phyloP scores from a whole-genome alignment of 2,329 filamentous ascomycete genomes.

The Sporothrix protearum region DNA sequence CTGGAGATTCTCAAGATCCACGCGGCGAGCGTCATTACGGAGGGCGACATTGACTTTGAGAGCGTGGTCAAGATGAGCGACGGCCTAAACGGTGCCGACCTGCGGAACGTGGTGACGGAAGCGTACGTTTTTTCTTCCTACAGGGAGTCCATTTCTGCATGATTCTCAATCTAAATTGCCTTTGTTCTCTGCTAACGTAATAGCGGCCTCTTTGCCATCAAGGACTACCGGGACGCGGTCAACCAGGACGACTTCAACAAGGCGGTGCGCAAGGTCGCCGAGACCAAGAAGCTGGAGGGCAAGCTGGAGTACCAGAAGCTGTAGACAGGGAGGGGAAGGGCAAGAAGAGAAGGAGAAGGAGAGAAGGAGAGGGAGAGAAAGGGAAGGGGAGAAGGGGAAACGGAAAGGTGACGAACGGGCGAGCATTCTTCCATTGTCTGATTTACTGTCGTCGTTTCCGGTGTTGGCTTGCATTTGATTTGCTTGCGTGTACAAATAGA shows the following conservation, averaged over 20 bases:
- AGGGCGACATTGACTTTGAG: slow-evolving; percentile 97
- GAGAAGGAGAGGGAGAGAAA: too few relatives aligned
- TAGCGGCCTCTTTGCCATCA: slow-evolving; percentile 94
- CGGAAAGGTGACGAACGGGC: not conserved
- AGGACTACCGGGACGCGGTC: slow-evolving; percentile 92
- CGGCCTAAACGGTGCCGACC: slow-evolving; percentile 92
- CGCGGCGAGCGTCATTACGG: slow-evolving; percentile 75
- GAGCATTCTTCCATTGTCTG: slow-evolving; percentile 1
- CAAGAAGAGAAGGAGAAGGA: too few relatives aligned
- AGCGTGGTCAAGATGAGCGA: slow-evolving; percentile 99
- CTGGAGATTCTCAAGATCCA: slow-evolving; percentile 99
- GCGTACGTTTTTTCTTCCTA: too few relatives aligned
- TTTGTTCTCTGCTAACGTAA: too few relatives aligned
- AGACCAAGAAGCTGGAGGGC: slow-evolving; percentile 97
- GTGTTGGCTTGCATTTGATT: slow-evolving; percentile 19
- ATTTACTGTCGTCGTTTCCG: not conserved
- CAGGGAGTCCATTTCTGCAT: slow-evolving; percentile 48
- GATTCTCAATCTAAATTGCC: too few relatives aligned
- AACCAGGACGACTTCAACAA: slow-evolving; percentile 99
- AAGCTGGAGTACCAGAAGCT: slow-evolving; percentile 97
- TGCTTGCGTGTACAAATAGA: slow-evolving; percentile 15
- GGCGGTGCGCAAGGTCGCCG: slow-evolving; percentile 93
- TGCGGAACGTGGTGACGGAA: slow-evolving; percentile 97
- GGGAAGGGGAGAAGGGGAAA: not conserved
- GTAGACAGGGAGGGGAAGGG: too few relatives aligned